Evolutionary conservation across 208 protist genomes (phyloP).

Genomic region (Leishmania lainsoni): DNA sequence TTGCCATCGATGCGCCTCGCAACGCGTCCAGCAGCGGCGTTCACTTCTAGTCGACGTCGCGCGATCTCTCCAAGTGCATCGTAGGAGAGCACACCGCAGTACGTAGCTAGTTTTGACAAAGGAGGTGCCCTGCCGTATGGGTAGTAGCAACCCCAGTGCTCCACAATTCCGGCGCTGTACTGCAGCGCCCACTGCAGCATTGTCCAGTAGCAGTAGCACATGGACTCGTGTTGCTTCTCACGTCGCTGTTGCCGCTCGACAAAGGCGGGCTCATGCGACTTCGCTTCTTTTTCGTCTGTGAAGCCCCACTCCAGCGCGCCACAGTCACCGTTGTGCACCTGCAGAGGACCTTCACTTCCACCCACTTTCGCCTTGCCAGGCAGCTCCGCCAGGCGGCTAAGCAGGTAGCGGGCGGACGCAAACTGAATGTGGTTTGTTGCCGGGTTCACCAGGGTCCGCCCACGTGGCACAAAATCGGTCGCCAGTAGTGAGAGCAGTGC

Average conservation of each 20-base stretch:
- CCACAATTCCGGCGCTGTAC: conserved; percentile 82
- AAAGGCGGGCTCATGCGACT: conserved; percentile 33
- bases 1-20: conserved; percentile 1
- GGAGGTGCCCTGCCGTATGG: conserved; percentile 75
- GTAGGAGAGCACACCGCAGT: conserved; percentile 84
- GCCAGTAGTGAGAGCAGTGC: conserved; percentile 76
- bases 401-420: conserved; percentile 72
- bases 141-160: conserved; percentile 91
- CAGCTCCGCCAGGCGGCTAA: conserved; percentile 78
- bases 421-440: conserved; percentile 79
- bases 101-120: conserved; percentile 64
- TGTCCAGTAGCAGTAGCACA: conserved; percentile 91
- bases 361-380: conserved; percentile 29
- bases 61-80: conserved; percentile 65
- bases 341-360: conserved; percentile 31
- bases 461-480: conserved; percentile 83
- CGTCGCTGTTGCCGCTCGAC: conserved; percentile 42
- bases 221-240: conserved; percentile 51
- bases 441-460: conserved; percentile 67
- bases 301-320: conserved; percentile 40
- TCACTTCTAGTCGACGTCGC: conserved; percentile 25
- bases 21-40: conserved; percentile 7
- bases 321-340: conserved; percentile 41
- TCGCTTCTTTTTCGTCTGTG: neutral
- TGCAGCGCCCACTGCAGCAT: conserved; percentile 92